phyloP scores from a whole-genome alignment of 2,329 filamentous ascomycete genomes.

The Xylaria sp. region DNA sequence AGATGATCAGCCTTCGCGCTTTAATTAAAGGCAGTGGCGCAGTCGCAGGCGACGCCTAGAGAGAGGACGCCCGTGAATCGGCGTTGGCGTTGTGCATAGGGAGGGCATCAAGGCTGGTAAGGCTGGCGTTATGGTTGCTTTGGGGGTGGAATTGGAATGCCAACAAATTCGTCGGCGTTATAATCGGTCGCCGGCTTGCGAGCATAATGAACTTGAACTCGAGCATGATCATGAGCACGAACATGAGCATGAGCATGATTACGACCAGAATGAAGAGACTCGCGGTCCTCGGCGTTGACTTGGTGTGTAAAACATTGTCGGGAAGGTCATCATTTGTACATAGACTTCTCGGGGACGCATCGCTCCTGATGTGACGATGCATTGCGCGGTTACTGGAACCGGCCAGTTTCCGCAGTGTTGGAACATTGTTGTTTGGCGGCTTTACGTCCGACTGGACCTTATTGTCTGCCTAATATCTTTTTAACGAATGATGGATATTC shows the following conservation, averaged over 20 bases:
- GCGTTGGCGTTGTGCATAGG: conserved; percentile 28
- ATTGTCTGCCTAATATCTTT: conserved; percentile 14
- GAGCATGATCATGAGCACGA: background rate
- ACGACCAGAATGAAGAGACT: conserved; percentile 17
- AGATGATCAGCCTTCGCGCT: conserved; percentile 77
- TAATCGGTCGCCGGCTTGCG: conserved; percentile 17
- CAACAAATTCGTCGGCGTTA: conserved; percentile 38
- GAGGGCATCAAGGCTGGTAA: conserved; percentile 30
- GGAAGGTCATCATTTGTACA: conserved; percentile 17
- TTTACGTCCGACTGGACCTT: background rate
- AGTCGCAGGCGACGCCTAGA: conserved; percentile 46
- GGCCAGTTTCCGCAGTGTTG: background rate
- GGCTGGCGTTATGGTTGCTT: conserved; percentile 41
- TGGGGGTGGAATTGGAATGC: conserved; percentile 37
- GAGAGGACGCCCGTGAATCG: conserved; percentile 40
- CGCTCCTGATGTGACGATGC: background rate
- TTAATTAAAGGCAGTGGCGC: conserved; percentile 57
- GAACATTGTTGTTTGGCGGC: conserved; percentile 2
- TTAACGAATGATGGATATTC: conserved; percentile 19
- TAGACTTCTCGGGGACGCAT: background rate
- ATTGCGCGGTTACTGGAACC: background rate
- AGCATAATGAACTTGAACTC: conserved; percentile 12
- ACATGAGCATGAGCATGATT: conserved; percentile 14
- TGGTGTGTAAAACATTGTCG: conserved; percentile 21
- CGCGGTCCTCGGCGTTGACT: conserved; percentile 6